phyloP scores from a whole-genome alignment of 1,284 basidiomycete genomes.

The Cutaneotrichosporon mucoides region DNA sequence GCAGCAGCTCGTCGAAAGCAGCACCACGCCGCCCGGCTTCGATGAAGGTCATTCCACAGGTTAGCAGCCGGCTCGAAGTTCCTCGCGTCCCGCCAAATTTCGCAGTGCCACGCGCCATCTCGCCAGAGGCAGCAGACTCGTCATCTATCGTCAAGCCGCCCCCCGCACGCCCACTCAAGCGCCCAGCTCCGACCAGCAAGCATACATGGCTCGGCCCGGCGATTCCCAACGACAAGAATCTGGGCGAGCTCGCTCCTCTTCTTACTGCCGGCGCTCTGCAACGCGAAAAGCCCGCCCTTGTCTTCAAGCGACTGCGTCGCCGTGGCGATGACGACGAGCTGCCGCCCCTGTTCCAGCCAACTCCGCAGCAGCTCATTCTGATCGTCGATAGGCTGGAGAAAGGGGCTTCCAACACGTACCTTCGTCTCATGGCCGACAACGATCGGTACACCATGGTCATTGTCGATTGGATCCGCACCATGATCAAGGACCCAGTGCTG shows the following conservation, averaged over 20 bases:
- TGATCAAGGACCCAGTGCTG: slow-evolving; percentile 17
- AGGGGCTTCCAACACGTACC: slow-evolving; percentile 25
- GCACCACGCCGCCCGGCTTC: background rate
- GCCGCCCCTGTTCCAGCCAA: slow-evolving; percentile 18
- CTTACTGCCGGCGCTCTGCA: background rate
- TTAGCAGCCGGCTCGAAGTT: background rate
- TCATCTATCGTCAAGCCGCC: slow-evolving; percentile 3
- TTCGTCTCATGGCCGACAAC: slow-evolving; percentile 30
- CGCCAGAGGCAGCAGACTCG: background rate
- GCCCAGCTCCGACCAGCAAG: background rate
- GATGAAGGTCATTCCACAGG: background rate
- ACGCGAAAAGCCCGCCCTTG: slow-evolving; percentile 16
- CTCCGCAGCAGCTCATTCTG: slow-evolving; percentile 22
- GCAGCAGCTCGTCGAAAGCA: background rate
- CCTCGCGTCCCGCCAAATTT: background rate
- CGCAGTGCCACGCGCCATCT: background rate
- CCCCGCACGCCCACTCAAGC: background rate
- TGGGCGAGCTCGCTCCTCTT: background rate
- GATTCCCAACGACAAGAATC: background rate
- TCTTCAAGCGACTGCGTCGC: slow-evolving; percentile 30
- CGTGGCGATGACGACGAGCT: background rate
- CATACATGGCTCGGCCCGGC: background rate
- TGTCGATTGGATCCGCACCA: slow-evolving; percentile 23
- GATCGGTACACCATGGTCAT: slow-evolving; percentile 23
- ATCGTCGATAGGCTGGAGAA: slow-evolving; percentile 21